Evolutionary conservation across 1,139 yeast species (phyloP), one percentile per base, ranked within the genome.

Genomic region (Blastobotrys indianensis): DNA sequence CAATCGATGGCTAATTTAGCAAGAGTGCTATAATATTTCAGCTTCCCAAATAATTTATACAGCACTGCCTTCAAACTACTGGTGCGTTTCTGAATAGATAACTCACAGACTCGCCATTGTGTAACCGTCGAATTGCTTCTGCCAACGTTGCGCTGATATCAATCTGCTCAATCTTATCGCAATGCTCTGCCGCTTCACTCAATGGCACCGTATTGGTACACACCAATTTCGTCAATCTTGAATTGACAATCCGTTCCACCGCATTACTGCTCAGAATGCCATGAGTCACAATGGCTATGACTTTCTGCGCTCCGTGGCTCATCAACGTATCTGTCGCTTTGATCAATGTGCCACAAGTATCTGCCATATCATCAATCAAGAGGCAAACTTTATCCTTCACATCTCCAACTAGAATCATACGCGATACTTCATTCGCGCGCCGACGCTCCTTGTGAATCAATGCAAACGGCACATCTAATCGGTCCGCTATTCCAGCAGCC

Each of bases 311-410:
- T 28, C 82, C 82, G 60, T 87, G 82, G 40, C 80, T 81, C 51
- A 87, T 67, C 51, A 92, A 72, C 7, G 90, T 82, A 54, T 90
- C 96, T 13, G 97, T 95, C 37, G 97, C 97, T 69, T 90, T 92
- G 51, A 86, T 92, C 53, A 92, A 74, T 3, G 98, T 92, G 50
- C 97, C 97, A 69, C 97, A 92, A 15, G 98, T 92, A 64, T 92
- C 98, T 33, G 97, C 97, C 95, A 92, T 88, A 65, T 92, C 98
- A 68, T 92, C 98, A 36, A 92, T 92, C 56, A 92, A 78, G 47
- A 92, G 74, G 68, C 97, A 90, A 39, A 83, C 77, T 67, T 87
- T 87, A 58, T 82, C 82, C 20, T 81, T 70, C 31, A 92, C 97
- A 66, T 90, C 96, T 56, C 98, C 98, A 43, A 92, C 97, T 46